These are phyloP conservation scores for Proliferodiscus dingleyae DNA, from an alignment of 2,329 filamentous ascomycete genomes.

Conservation along the genomic window DNA sequence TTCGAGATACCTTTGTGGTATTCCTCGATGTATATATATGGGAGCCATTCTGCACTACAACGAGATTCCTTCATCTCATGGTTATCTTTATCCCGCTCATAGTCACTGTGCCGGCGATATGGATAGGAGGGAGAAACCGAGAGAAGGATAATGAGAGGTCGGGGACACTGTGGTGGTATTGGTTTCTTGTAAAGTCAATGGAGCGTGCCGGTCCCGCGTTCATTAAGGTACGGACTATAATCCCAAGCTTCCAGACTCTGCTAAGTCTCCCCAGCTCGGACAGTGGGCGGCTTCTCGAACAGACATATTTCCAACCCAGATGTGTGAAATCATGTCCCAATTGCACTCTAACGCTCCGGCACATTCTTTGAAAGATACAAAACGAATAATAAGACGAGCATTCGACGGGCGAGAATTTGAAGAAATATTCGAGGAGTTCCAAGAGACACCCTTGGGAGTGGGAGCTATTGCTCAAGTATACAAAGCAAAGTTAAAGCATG, in stretches of 20 bases:
- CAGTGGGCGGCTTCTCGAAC: constrained; percentile 97
- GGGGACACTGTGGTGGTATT: constrained; percentile 93
- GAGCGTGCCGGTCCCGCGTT: constrained; percentile 91
- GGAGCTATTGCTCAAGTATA: constrained; percentile 98
- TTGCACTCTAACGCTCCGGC: constrained; percentile 92
- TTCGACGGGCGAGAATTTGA: constrained; percentile 78
- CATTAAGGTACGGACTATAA: constrained; percentile 69
- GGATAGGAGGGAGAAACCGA: constrained; percentile 63
- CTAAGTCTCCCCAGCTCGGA: constrained; percentile 57
- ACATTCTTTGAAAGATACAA: constrained; percentile 77
- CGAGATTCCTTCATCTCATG: constrained; percentile 83
- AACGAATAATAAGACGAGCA: constrained; percentile 71
- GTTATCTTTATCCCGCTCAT: constrained; percentile 91
- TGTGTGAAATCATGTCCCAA: constrained; percentile 91
- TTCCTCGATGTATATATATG: constrained; percentile 68
- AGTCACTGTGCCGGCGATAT: constrained; percentile 70
- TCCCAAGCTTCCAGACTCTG: constrained; percentile 1
- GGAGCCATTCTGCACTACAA: constrained; percentile 81
- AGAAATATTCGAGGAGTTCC: constrained; percentile 94
- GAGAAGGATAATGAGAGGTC: constrained; percentile 67
- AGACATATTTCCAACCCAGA: constrained; percentile 89
- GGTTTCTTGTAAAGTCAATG: constrained; percentile 82
- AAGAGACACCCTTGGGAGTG: constrained; percentile 83
- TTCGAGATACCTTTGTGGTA: constrained; percentile 56
- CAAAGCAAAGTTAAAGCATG: constrained; percentile 83